A percentile compares a stretch with the other conserved stretches of the same genome.
These are phyloP conservation scores for Sisymbrium irio DNA, from an alignment of 345 rosid species.

Conservation along the genomic window DNA sequence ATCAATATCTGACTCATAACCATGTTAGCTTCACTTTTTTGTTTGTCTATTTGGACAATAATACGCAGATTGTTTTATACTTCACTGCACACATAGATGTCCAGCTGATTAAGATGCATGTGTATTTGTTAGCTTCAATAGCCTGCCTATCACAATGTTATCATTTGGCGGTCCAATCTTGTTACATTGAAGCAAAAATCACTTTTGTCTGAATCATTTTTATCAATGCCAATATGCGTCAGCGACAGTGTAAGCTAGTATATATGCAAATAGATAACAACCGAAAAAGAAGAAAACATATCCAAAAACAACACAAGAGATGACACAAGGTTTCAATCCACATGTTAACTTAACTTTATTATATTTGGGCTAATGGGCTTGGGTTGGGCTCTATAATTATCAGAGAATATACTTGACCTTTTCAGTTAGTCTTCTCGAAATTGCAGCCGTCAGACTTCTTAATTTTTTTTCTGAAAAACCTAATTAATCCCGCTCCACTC, in stretches of 20 bases:
- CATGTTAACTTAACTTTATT: too few species aligned
- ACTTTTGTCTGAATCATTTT: background rate
- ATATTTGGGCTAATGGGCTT: background rate
- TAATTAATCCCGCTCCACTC: conserved; percentile 18
- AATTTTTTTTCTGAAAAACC: background rate
- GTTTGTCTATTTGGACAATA: background rate
- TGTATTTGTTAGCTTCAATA: conserved; percentile 8
- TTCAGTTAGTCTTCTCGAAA: background rate
- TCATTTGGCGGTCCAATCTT: conserved; percentile 18
- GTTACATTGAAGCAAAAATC: conserved; percentile 6
- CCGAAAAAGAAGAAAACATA: background rate
- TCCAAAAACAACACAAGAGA: background rate
- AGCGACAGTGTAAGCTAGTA: background rate
- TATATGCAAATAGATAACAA: background rate
- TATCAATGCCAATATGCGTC: background rate
- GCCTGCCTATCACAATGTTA: conserved; percentile 15
- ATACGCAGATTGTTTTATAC: too few species aligned
- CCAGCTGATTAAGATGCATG: conserved; percentile 8
- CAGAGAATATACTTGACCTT: background rate
- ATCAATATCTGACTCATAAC: too few species aligned
- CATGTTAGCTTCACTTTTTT: too few species aligned
- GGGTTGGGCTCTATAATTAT: background rate
- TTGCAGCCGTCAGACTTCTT: conserved; percentile 2
- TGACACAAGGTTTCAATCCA: background rate
- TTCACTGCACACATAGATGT: background rate